Conservation (phyloP, 306 rosid species). For the Parietaria judaica region DNA sequence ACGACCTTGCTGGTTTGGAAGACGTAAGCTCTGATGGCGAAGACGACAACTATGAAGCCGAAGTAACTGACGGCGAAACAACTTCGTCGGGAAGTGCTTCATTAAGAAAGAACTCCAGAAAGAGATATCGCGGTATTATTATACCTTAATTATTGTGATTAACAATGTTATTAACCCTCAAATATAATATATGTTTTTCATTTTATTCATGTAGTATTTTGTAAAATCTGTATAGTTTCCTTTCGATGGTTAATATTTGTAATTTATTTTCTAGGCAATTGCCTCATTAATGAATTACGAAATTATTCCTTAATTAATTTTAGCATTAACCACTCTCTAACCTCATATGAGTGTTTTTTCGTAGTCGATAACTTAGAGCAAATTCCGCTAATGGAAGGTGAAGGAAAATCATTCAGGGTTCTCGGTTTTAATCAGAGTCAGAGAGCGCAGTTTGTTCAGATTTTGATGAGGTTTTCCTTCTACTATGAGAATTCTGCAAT, state of each 20-base stretch:
- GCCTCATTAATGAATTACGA: neutral
- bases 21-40: constrained; percentile 94
- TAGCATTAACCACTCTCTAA: constrained; percentile 10
- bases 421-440: constrained; percentile 96
- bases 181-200: too few species aligned
- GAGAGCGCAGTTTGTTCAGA: constrained; percentile 92
- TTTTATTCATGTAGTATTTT: too few species aligned
- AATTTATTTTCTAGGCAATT: too few species aligned
- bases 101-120: constrained; percentile 50
- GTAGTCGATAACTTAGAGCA: constrained; percentile 81
- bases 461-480: constrained; percentile 69
- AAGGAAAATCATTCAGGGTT: constrained; percentile 89
- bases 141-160: neutral
- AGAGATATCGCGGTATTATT: constrained; percentile 63
- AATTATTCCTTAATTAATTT: neutral
- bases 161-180: too few species aligned
- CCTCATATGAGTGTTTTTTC: constrained; percentile 15
- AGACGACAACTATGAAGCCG: constrained; percentile 96
- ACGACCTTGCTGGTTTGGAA: constrained; percentile 96
- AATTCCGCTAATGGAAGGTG: constrained; percentile 96
- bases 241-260: too few species aligned
- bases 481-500: constrained; percentile 1
- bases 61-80: constrained; percentile 77
- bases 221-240: too few species aligned
- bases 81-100: constrained; percentile 52